Evolutionary conservation across 1,284 basidiomycete genomes (phyloP), one percentile per base, ranked within the genome.

Genomic region (Cutaneotrichosporon cyanovorans): DNA sequence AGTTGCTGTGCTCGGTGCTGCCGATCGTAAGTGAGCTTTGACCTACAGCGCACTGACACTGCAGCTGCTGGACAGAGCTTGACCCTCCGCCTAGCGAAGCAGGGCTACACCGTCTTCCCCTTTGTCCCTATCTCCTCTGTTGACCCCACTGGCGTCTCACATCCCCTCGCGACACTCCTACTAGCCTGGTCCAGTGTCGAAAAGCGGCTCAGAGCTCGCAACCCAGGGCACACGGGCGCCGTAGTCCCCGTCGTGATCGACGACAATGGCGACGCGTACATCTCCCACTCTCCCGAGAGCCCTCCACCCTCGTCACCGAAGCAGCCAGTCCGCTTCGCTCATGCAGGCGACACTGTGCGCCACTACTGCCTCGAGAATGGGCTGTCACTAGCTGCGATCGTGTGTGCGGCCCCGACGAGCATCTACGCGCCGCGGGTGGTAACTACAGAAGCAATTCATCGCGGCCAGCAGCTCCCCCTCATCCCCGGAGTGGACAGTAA

Each of bases 71-170:
- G 65, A 12, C 64, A 65, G 50, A 52, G 56, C 3, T 52, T 69
- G 16, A 65, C 63, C 2, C 56, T 69, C 16, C 59, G 61, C 23
- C 58, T 69, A 10, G 66, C 66, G 5, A 63, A 62, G 50, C 56
- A 54, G 9, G 66, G 66, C 31, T 69, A 69, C 46, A 69, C 65
- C 21, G 64, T 67, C 37, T 67, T 69, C 44, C 60, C 66, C 22
- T 53, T 69, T 22, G 45, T 69, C 10, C 64, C 64, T 12, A 51
- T 63, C 28, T 7, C 25, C 40, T 36, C 16, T 14, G 37, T 37
- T 19, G 42, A 20, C 1, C 16, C 37, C 5, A 25, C 45, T 4
- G 45, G 45, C 3, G 45, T 44, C 15, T 58, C 65, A 3, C 41
- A 52, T 4, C 60, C 64, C 2, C 46, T 69, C 12, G 60, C 65